phyloP scores from a whole-genome alignment of 2,329 filamentous ascomycete genomes.

The Gremmenia infestans region DNA sequence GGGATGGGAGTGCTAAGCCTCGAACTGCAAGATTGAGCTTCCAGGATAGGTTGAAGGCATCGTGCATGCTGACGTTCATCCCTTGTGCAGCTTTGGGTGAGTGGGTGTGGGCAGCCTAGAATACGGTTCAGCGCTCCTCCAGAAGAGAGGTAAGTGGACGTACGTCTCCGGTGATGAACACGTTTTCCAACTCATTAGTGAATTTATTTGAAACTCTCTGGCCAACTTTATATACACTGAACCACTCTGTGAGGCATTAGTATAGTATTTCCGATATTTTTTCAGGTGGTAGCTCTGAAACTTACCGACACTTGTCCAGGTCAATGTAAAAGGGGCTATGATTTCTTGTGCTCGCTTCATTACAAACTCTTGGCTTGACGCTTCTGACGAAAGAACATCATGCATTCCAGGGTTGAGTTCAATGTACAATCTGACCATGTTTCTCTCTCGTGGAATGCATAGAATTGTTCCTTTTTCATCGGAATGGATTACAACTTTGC shows the following conservation, averaged over 20 bases:
- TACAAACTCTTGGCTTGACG: slow-evolving; percentile 59
- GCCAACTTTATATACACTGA: slow-evolving; percentile 53
- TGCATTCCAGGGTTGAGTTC: slow-evolving; percentile 48
- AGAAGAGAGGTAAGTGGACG: slow-evolving; percentile 24
- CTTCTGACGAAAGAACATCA: slow-evolving; percentile 32
- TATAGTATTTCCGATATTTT: slow-evolving; percentile 43
- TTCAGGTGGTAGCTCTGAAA: slow-evolving; percentile 28
- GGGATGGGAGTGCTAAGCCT: slow-evolving; percentile 47
- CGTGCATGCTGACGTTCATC: slow-evolving; percentile 54
- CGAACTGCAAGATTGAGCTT: slow-evolving; percentile 47
- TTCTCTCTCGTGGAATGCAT: slow-evolving; percentile 57
- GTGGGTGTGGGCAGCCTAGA: slow-evolving; percentile 50
- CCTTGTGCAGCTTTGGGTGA: slow-evolving; percentile 60
- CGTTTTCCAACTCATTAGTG: slow-evolving; percentile 42
- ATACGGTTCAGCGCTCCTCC: slow-evolving; percentile 27
- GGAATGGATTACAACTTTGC: slow-evolving; percentile 51
- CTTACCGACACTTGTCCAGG: slow-evolving; percentile 68
- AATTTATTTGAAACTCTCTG: slow-evolving; percentile 56
- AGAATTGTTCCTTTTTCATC: slow-evolving; percentile 49
- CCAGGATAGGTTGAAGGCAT: slow-evolving; percentile 58
- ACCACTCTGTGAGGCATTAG: slow-evolving; percentile 54
- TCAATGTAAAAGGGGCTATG: slow-evolving; percentile 51
- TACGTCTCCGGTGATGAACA: slow-evolving; percentile 52
- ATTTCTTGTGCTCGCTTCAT: slow-evolving; percentile 61
- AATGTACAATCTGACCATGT: slow-evolving; percentile 59